Conservation (phyloP, 768 basidiomycete genomes). For the Termitomyces sp. region DNA sequence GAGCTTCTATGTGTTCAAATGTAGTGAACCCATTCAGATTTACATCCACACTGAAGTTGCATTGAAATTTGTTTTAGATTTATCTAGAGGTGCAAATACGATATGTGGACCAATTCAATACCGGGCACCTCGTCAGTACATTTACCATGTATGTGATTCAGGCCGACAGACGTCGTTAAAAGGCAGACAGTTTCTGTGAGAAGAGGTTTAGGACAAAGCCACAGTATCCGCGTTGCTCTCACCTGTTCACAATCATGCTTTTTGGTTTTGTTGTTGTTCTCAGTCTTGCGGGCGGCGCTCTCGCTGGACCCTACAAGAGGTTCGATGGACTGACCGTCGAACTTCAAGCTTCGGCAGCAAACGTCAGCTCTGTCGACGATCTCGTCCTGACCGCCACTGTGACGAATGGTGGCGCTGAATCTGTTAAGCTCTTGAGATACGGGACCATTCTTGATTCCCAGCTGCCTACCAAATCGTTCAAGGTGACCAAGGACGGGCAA, state of each 20-base stretch:
- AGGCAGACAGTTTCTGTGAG: not conserved
- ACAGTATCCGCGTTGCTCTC: not conserved
- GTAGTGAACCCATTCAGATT: no score
- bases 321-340: conserved; percentile 26
- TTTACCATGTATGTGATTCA: not conserved
- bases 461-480: conserved; percentile 38
- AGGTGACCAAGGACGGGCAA: conserved; percentile 32
- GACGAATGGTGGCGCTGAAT: conserved; percentile 33
- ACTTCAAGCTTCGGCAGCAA: conserved; percentile 20
- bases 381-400: conserved; percentile 36
- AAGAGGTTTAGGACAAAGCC: not conserved
- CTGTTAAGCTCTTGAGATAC: conserved; percentile 38
- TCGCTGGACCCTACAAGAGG: conserved; percentile 27
- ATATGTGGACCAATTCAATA: not conserved
- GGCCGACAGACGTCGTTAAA: not conserved
- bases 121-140: not conserved
- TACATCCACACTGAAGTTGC: not conserved
- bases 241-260: conserved; percentile 18
- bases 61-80: not conserved
- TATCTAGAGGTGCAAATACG: not conserved
- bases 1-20: no score
- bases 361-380: conserved; percentile 30
- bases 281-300: conserved; percentile 19
- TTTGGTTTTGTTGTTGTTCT: conserved; percentile 22
- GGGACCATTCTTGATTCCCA: conserved; percentile 39